These are phyloP conservation scores for Pichia sp. DNA, from an alignment of 1,139 yeast genomes.

Conservation along the genomic window DNA sequence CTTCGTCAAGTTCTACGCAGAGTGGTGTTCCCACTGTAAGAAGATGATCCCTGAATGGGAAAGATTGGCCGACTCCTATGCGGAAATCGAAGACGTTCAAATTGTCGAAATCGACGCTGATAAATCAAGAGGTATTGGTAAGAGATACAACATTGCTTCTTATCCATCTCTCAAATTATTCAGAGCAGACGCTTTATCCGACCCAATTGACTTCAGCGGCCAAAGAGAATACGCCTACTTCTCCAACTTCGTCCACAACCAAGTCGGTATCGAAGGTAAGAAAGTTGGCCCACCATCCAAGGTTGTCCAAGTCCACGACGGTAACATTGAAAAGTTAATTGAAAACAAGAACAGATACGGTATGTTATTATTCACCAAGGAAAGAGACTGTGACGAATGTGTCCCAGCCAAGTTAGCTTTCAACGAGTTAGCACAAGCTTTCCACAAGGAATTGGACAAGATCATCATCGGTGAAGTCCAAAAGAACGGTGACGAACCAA, in stretches of 20 bases:
- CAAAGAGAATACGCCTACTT: slow-evolving; percentile 45
- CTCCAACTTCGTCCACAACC: slow-evolving; percentile 42
- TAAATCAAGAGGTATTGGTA: slow-evolving; percentile 51
- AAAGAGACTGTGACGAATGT: slow-evolving; percentile 22
- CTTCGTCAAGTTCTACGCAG: slow-evolving; percentile 73
- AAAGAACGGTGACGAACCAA: slow-evolving; percentile 44
- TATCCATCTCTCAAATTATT: slow-evolving; percentile 66
- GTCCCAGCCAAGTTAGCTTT: slow-evolving; percentile 10
- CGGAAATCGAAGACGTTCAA: slow-evolving; percentile 45
- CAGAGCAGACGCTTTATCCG: slow-evolving; percentile 42
- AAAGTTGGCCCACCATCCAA: slow-evolving; percentile 22
- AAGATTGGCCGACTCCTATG: slow-evolving; percentile 51
- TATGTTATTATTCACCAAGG: slow-evolving; percentile 41
- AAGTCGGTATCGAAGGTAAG: slow-evolving; percentile 22
- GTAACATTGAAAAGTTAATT: slow-evolving; percentile 36
- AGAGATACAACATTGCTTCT: slow-evolving; percentile 55
- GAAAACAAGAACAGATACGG: slow-evolving; percentile 34
- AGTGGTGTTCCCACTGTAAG: slow-evolving; percentile 83
- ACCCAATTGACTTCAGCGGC: slow-evolving; percentile 51
- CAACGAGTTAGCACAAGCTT: slow-evolving; percentile 21
- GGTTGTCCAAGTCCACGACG: slow-evolving; percentile 35
- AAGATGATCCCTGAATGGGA: slow-evolving; percentile 64
- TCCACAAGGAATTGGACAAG: slow-evolving; percentile 21
- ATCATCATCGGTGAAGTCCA: slow-evolving; percentile 45
- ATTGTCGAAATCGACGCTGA: slow-evolving; percentile 70